Evolutionary conservation across 2,329 filamentous ascomycete genomes (phyloP).

Genomic region (Helicocarpus griseus): DNA sequence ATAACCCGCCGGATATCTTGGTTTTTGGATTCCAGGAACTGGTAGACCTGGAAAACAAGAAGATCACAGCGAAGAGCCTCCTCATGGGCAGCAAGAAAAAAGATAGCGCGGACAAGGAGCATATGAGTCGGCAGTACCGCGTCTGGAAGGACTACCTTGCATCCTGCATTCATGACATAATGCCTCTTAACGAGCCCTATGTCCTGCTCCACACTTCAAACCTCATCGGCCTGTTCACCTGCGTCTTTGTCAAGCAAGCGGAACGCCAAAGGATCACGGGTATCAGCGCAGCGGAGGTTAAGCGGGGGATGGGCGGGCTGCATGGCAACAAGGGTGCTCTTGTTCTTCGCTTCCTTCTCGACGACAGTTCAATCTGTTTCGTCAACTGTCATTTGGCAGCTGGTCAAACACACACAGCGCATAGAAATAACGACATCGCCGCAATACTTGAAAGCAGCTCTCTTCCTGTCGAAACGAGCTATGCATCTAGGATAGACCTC

Average conservation of each 20-base stretch:
- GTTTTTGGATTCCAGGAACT: constrained; percentile 97
- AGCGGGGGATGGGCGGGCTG: constrained; percentile 88
- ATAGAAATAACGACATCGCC: constrained; percentile 86
- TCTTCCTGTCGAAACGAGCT: constrained; percentile 63
- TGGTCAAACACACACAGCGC: constrained; percentile 79
- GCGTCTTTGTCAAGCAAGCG: constrained; percentile 80
- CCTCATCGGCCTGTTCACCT: constrained; percentile 90
- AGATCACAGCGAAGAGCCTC: constrained; percentile 79
- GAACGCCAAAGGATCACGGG: constrained; percentile 68
- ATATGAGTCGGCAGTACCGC: constrained; percentile 95
- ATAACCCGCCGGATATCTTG: constrained; percentile 74
- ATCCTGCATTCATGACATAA: constrained; percentile 70
- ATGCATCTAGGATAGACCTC: constrained; percentile 59
- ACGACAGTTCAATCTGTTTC: constrained; percentile 91
- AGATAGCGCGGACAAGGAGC: constrained; percentile 64
- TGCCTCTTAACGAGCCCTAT: constrained; percentile 68
- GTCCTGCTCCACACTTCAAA: constrained; percentile 79
- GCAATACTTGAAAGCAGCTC: constrained; percentile 73
- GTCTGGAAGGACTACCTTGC: constrained; percentile 90
- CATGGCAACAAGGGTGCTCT: constrained; percentile 97
- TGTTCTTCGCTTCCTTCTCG: constrained; percentile 80
- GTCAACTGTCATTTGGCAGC: constrained; percentile 96
- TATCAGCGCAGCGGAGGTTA: constrained; percentile 72
- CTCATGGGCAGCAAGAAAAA: constrained; percentile 61
- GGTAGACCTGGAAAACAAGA: constrained; percentile 97